phyloP scores from a whole-genome alignment of 768 basidiomycete genomes.

The Lactarius pseudohatsudake region DNA sequence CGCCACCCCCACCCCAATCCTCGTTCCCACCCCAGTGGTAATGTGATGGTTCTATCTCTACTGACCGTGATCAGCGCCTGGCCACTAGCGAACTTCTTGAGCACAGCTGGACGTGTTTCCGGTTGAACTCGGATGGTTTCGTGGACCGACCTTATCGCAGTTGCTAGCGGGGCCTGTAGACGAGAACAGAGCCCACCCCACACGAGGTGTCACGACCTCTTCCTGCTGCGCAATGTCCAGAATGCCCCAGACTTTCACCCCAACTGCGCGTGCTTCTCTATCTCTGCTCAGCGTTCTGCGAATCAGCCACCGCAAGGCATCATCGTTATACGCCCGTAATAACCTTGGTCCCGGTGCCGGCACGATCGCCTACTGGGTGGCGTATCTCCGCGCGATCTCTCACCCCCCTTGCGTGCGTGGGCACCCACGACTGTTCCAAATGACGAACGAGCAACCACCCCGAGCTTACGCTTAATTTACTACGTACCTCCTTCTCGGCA shows the following conservation, averaged over 20 bases:
- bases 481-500: not conserved
- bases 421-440: constrained; percentile 5
- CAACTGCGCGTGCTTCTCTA: not conserved
- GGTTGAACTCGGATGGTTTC: not conserved
- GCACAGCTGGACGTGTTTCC: not conserved
- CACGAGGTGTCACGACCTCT: not conserved
- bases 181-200: not conserved
- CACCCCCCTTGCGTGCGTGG: not conserved
- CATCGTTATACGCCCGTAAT: not conserved
- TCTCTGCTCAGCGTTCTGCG: constrained; percentile 2
- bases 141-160: constrained; percentile 3
- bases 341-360: constrained; percentile 1
- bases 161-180: not conserved
- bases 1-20: not conserved
- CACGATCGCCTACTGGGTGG: constrained; percentile 4
- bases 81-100: not conserved
- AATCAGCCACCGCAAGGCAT: constrained; percentile 6
- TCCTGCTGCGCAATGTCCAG: constrained; percentile 7
- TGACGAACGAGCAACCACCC: not conserved
- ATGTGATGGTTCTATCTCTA: not conserved
- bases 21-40: not conserved
- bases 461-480: not conserved
- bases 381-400: constrained; percentile 18
- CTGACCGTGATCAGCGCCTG: not conserved
- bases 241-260: constrained; percentile 9